These are phyloP conservation scores for Pyricularia sp. DNA, from an alignment of 2,329 filamentous ascomycete species.

Conservation along the genomic window DNA sequence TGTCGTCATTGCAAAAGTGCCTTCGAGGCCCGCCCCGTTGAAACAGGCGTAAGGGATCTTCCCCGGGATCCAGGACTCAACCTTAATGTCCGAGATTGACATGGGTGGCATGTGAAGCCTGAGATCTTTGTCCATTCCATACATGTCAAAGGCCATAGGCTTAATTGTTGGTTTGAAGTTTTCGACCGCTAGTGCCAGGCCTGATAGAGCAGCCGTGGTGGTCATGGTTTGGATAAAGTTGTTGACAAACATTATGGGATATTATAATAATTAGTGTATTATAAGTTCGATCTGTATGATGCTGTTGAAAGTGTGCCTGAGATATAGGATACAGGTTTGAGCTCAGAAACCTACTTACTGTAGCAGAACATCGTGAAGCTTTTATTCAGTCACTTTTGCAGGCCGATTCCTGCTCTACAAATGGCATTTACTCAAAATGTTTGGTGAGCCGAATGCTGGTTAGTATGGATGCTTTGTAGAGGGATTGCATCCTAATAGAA, in stretches of 20 bases:
- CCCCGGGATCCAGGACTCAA: neutral
- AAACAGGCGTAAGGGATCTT: neutral
- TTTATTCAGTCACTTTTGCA: neutral
- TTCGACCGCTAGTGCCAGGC: neutral
- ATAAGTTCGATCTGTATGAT: neutral
- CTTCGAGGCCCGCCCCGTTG: neutral
- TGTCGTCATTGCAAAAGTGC: neutral
- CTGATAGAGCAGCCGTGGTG: neutral
- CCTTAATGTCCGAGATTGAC: neutral
- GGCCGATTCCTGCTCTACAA: neutral
- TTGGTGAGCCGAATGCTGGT: neutral
- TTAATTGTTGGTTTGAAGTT: neutral
- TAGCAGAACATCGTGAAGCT: neutral
- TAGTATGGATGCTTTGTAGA: neutral
- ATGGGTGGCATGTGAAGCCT: neutral
- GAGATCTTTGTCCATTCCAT: neutral
- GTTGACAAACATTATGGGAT: neutral
- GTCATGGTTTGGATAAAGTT: neutral
- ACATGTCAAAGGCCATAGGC: neutral
- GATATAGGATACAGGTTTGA: neutral
- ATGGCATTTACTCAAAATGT: neutral
- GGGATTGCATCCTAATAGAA: neutral
- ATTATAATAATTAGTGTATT: neutral
- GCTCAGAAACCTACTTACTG: neutral
- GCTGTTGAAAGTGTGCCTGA: neutral